These are phyloP conservation scores for Lecanicillium sp. DNA, from an alignment of 2,329 filamentous ascomycete species.

Conservation along the genomic window DNA sequence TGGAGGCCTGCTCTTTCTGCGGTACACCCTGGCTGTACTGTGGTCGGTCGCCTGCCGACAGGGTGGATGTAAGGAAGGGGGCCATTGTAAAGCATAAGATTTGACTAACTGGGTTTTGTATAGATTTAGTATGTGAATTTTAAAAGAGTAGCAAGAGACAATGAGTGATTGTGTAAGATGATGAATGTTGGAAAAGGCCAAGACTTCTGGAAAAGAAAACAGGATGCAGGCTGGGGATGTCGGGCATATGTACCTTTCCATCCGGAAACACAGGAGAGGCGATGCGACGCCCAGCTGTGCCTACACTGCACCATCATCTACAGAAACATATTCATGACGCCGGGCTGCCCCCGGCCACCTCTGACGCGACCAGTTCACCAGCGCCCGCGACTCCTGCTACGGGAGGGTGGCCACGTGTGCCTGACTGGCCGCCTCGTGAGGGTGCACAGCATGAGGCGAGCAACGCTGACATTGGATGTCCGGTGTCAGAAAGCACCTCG, in stretches of 20 bases:
- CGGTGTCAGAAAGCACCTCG: too few relatives aligned
- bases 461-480: too few relatives aligned
- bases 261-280: too few relatives aligned
- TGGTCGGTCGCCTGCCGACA: not conserved
- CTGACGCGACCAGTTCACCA: not conserved
- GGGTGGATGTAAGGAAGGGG: not conserved
- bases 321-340: too few relatives aligned
- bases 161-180: not conserved
- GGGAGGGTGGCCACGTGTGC: conserved; percentile 10
- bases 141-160: not conserved
- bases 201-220: too few relatives aligned
- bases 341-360: not conserved
- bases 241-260: too few relatives aligned
- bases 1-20: not conserved
- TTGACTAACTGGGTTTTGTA: too few relatives aligned
- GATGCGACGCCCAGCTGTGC: too few relatives aligned
- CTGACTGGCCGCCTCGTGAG: conserved; percentile 4
- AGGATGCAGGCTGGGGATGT: too few relatives aligned
- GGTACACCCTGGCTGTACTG: not conserved
- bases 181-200: too few relatives aligned
- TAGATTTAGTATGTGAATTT: not conserved
- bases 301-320: too few relatives aligned
- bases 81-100: not conserved
- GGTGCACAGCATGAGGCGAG: not conserved
- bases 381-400: not conserved